Evolutionary conservation across 1,139 yeast species (phyloP), one percentile per base, ranked within the genome.

Genomic region (Kurtzmaniella quercitrusa): DNA sequence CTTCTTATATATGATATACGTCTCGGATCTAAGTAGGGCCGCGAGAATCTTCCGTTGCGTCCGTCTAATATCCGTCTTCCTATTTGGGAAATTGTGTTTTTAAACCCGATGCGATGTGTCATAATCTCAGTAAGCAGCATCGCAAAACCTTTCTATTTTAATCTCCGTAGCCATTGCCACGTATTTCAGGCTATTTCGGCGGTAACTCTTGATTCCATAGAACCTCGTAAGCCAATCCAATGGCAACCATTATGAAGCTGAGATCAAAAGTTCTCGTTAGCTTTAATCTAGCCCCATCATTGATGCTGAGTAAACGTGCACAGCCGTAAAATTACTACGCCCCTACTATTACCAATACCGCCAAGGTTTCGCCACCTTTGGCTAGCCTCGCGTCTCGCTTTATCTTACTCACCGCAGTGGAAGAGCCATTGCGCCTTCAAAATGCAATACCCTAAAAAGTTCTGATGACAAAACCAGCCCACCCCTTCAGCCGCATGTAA

Each of bases 31-130:
- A 17, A 17, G 19, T 34, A n/a, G 23, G 21, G n/a, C 23, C 37
- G 37, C 21, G 3, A 17, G 23, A 34, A 10, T 16, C 23, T 34
- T 34, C 37, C 37, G 37, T 34, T 17, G 19, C 3, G 23, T 34
- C 37, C 37, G 37, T 16, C 23, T 34, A 34, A 34, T 34, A 11
- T 34, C 37, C 37, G 37, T 34, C 23, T 17, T n/a, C 23, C 21
- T 14, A 16, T 6, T 15, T 9, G 36, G 36, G 12, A 27, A 27
- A 11, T 27, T n/a, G 5, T 5, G 5, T 27, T 27, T 7, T 27
- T 27, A 27, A 27, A 27, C 7, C 31, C 31, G 31, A 27, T 27
- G 12, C 14, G 31, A 27, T 27, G 31, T 27, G 31, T 27, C 31
- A 27, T 6, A 27, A 11, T 27, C 31, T 27, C 31, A 27, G 14